Conservation (phyloP, 306 rosid species). For the Hippophae rhamnoides region DNA sequence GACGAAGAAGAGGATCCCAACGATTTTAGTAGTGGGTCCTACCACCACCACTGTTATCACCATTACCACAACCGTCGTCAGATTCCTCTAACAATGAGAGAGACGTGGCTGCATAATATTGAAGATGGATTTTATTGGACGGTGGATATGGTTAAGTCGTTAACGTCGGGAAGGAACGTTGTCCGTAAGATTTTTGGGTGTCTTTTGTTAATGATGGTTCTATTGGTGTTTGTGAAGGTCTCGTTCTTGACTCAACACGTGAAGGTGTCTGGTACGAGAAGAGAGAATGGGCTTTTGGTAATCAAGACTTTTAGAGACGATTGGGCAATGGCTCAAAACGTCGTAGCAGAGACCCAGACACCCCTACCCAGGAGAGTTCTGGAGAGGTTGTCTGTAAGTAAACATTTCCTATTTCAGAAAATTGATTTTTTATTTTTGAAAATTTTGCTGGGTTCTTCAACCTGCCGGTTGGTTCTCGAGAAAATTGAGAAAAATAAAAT, state of each 20-base stretch:
- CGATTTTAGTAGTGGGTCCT: conserved; percentile 25
- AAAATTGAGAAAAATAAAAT: background rate
- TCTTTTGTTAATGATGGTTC: conserved; percentile 39
- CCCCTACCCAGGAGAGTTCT: conserved; percentile 62
- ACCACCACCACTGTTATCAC: conserved; percentile 22
- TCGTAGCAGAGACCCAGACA: conserved; percentile 35
- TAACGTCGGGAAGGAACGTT: conserved; percentile 36
- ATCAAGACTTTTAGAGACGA: conserved; percentile 56
- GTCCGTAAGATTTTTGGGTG: conserved; percentile 49
- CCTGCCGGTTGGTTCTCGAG: conserved; percentile 4
- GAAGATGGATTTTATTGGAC: conserved; percentile 37
- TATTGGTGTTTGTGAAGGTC: conserved; percentile 51
- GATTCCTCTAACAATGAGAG: conserved; percentile 14
- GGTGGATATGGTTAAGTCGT: conserved; percentile 25
- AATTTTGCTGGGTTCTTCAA: background rate
- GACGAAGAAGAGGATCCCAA: conserved; percentile 27
- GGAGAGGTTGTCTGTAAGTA: conserved; percentile 59
- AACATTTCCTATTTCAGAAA: background rate
- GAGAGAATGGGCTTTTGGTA: conserved; percentile 48
- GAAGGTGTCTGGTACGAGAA: conserved; percentile 33
- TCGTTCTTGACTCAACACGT: conserved; percentile 35
- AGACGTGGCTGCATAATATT: conserved; percentile 27
- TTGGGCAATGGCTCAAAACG: conserved; percentile 56
- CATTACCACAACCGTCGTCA: conserved; percentile 12
- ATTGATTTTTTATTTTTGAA: background rate